A percentile compares a stretch with the other conserved stretches of the same genome.
Evolutionary conservation across 108 stramenopile species (phyloP).

Genomic region (Nannochloropsis salina): DNA sequence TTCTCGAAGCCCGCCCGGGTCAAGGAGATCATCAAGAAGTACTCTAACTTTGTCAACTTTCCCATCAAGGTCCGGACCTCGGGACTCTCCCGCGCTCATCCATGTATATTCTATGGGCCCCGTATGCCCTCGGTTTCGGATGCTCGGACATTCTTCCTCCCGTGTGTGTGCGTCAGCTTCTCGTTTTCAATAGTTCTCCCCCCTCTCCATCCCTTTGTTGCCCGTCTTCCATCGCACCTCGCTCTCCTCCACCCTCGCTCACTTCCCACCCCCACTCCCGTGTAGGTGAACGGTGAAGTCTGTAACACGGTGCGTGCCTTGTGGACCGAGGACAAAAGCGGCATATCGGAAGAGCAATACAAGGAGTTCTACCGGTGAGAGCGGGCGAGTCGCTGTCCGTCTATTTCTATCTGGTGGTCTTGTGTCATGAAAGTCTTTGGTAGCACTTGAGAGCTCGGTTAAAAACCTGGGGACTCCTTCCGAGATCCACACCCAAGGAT

Average conservation of each 20-base stretch:
- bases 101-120: background rate
- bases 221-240: background rate
- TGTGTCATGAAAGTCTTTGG: too few species aligned
- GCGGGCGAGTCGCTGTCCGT: too few species aligned
- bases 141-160: background rate
- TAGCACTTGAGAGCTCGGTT: too few species aligned
- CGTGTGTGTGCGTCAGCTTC: background rate
- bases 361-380: conserved; percentile 76
- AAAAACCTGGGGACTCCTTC: too few species aligned
- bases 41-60: conserved; percentile 96
- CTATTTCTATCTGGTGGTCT: too few species aligned
- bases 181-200: background rate
- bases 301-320: conserved; percentile 85
- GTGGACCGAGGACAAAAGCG: conserved; percentile 80
- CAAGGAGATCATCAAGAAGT: conserved; percentile 78
- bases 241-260: background rate
- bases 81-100: background rate
- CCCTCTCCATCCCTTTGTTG: background rate
- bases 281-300: conserved; percentile 69
- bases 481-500: too few species aligned
- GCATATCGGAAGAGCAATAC: conserved; percentile 82
- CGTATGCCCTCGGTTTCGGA: background rate
- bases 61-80: conserved; percentile 65
- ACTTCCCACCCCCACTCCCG: background rate
- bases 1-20: conserved; percentile 63